A percentile compares a stretch with the other conserved stretches of the same genome.
Conservation (phyloP, 1,284 basidiomycete genomes). For the Leccinum huronense region DNA sequence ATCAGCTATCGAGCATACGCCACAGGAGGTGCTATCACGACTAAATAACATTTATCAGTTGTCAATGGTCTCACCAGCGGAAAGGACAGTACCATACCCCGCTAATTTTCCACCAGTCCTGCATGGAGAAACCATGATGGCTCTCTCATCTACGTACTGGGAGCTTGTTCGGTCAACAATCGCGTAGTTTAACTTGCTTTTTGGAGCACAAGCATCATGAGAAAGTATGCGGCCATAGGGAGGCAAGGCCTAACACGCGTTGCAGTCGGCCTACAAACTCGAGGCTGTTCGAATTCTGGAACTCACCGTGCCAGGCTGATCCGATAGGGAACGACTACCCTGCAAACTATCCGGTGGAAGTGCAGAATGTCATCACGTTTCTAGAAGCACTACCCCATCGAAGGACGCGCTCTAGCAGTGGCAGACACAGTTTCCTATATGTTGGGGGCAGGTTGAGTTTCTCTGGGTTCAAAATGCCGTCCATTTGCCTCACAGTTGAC, state of each 20-base stretch:
- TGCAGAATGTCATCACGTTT: constrained; percentile 25
- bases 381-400: constrained; percentile 30
- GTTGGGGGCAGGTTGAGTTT: constrained; percentile 27
- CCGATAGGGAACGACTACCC: constrained; percentile 31
- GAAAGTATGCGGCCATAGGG: neutral
- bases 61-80: neutral
- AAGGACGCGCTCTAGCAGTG: constrained; percentile 24
- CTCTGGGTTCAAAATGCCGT: constrained; percentile 27
- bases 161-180: constrained; percentile 25
- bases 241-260: too few relatives aligned
- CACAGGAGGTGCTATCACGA: neutral
- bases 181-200: constrained; percentile 21
- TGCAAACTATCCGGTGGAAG: constrained; percentile 27
- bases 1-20: neutral
- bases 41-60: constrained; percentile 5
- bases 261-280: constrained; percentile 20
- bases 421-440: constrained; percentile 26
- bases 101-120: neutral
- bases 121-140: constrained; percentile 16
- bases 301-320: constrained; percentile 17
- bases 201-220: constrained; percentile 20
- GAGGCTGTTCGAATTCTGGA: neutral
- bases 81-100: neutral
- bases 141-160: constrained; percentile 5
- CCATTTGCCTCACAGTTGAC: constrained; percentile 27